These are phyloP conservation scores for Plasmodium gonderi DNA, from an alignment of 169 alveolate species.

Conservation along the genomic window DNA sequence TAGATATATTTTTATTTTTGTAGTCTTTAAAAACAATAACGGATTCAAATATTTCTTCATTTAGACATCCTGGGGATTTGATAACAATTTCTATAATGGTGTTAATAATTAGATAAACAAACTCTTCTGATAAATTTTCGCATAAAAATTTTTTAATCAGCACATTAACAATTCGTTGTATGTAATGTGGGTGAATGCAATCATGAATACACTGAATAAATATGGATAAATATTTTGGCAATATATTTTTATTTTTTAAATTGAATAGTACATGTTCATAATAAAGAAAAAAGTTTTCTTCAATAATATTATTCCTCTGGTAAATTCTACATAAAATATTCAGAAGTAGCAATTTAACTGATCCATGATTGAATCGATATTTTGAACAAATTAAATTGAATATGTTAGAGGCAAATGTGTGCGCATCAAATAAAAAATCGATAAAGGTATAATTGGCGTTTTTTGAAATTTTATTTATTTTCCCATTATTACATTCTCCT, in stretches of 20 bases:
- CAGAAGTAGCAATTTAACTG: conserved; percentile 14
- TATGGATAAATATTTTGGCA: conserved; percentile 18
- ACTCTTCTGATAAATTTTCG: conserved; percentile 39
- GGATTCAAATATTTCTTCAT: conserved; percentile 44
- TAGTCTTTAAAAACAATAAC: conserved; percentile 43
- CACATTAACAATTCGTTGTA: conserved; percentile 14
- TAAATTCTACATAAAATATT: conserved; percentile 31
- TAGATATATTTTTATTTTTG: conserved; percentile 25
- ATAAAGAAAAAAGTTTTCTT: conserved; percentile 46
- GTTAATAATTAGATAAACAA: conserved; percentile 36
- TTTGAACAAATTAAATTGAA: conserved; percentile 33
- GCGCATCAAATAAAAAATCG: conserved; percentile 29
- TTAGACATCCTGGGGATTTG: conserved; percentile 4
- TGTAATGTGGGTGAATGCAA: neutral
- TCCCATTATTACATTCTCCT: neutral
- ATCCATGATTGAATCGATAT: conserved; percentile 8
- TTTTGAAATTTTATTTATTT: neutral
- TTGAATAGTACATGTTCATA: neutral
- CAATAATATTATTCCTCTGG: conserved; percentile 38
- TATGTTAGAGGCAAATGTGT: conserved; percentile 20
- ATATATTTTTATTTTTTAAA: conserved; percentile 7
- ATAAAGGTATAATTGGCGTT: conserved; percentile 15
- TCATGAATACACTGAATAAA: conserved; percentile 50
- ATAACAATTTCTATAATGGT: conserved; percentile 14
- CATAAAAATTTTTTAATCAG: conserved; percentile 7